Evolutionary conservation across 148 eudicot genomes (phyloP).

Genomic region (Chenopodium quinoa): DNA sequence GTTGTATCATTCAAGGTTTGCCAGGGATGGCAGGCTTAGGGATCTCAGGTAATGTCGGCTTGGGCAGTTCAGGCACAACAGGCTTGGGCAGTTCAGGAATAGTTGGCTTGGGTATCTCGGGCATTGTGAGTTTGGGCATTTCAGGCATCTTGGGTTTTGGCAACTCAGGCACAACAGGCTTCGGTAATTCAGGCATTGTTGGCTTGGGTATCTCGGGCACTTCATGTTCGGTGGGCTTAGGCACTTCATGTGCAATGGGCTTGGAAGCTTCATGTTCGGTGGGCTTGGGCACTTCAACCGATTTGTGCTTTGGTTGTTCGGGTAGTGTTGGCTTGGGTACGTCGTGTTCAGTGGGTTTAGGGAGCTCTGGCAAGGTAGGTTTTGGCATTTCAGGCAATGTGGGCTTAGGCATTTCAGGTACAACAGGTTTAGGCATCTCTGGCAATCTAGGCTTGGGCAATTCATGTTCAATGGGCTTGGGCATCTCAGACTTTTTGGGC

Average conservation of each 20-base stretch:
- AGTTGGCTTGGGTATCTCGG: background rate
- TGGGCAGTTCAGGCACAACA: conserved; percentile 2
- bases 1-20: background rate
- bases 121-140: background rate
- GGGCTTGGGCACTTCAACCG: conserved; percentile 1
- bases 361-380: conserved; percentile 5
- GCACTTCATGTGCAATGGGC: background rate
- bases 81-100: conserved; percentile 16
- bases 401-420: conserved; percentile 7
- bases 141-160: conserved; percentile 1
- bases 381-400: conserved; percentile 8
- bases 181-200: background rate
- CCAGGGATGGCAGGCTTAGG: background rate
- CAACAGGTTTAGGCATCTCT: conserved; percentile 3
- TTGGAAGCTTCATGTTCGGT: background rate
- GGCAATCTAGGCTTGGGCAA: conserved; percentile 15
- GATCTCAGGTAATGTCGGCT: background rate
- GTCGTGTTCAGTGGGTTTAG: background rate
- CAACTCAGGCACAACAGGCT: background rate
- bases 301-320: background rate
- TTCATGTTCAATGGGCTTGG: background rate
- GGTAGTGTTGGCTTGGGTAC: conserved; percentile 7
- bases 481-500: conserved; percentile 3
- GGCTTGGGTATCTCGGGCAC: conserved; percentile 16
- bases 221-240: background rate